Conservation (phyloP, 2,329 filamentous ascomycete species). For the Trichophyton benhamiae region DNA sequence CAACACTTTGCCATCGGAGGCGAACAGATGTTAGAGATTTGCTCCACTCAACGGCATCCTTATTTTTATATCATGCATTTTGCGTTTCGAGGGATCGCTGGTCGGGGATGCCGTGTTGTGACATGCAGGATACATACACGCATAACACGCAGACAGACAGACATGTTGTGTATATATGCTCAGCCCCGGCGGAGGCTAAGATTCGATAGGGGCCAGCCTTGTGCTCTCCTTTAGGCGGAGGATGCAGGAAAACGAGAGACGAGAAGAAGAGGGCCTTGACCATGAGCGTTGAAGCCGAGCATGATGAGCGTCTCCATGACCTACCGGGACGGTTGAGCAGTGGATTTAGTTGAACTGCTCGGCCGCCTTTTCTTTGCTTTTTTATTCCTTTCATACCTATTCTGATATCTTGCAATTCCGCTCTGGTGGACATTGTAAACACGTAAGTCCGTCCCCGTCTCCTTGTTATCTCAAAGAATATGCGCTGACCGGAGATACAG, state of each 20-base stretch:
- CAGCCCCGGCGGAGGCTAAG: background rate
- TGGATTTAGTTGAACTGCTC: too few species aligned
- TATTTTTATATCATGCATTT: background rate
- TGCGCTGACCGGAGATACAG: background rate
- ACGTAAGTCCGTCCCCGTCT: background rate
- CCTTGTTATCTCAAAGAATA: background rate
- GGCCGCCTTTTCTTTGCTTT: background rate
- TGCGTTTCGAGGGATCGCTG: background rate
- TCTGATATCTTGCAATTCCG: background rate
- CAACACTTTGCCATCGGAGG: background rate
- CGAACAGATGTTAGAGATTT: background rate
- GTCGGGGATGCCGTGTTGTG: background rate
- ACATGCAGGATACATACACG: too few species aligned
- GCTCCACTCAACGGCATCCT: conserved; percentile 1
- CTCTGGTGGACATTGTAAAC: background rate
- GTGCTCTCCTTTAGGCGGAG: background rate
- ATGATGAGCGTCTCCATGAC: background rate
- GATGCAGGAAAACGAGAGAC: background rate
- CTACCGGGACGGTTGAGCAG: background rate
- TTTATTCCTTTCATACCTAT: background rate
- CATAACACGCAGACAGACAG: background rate
- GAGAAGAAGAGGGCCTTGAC: background rate
- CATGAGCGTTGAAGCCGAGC: background rate
- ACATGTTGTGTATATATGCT: background rate
- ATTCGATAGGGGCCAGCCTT: background rate